Evolutionary conservation across 306 rosid species (phyloP).

Genomic region (Purshia tridentata): DNA sequence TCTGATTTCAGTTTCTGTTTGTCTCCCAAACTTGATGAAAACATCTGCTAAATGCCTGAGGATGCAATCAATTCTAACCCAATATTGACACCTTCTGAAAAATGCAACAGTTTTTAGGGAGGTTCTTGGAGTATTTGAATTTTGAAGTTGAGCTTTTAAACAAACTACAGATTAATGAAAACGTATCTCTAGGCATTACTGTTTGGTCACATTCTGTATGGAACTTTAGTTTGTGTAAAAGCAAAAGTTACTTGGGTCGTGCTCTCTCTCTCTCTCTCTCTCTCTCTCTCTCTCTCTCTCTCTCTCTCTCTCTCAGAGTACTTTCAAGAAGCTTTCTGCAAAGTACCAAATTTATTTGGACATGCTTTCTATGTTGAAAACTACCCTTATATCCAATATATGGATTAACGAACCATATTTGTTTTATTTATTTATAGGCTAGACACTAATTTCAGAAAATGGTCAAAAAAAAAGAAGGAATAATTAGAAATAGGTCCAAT

Average conservation of each 20-base stretch:
- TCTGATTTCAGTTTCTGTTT: neutral
- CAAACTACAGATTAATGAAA: neutral
- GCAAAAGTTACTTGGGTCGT: conserved; percentile 20
- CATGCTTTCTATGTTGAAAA: neutral
- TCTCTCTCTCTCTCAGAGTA: conserved; percentile 7
- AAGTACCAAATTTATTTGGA: neutral
- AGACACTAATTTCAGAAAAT: too few relatives aligned
- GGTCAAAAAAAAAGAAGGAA: too few relatives aligned
- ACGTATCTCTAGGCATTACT: conserved; percentile 7
- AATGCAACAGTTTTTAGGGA: too few relatives aligned
- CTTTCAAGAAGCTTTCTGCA: conserved; percentile 6
- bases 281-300: too few relatives aligned
- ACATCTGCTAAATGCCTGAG: too few relatives aligned
- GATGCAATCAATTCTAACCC: too few relatives aligned
- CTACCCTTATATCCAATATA: neutral
- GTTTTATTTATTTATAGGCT: too few relatives aligned
- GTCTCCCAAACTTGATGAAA: too few relatives aligned
- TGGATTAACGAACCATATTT: neutral
- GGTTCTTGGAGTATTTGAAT: too few relatives aligned
- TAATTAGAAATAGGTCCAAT: too few relatives aligned
- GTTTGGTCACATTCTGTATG: neutral
- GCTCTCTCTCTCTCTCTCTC: too few relatives aligned
- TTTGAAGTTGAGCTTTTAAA: neutral
- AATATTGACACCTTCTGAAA: too few relatives aligned
- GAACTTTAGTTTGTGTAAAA: conserved; percentile 27